These are phyloP conservation scores for Sphaerulina musiva DNA, from an alignment of 2,329 filamentous ascomycete genomes.

Conservation along the genomic window DNA sequence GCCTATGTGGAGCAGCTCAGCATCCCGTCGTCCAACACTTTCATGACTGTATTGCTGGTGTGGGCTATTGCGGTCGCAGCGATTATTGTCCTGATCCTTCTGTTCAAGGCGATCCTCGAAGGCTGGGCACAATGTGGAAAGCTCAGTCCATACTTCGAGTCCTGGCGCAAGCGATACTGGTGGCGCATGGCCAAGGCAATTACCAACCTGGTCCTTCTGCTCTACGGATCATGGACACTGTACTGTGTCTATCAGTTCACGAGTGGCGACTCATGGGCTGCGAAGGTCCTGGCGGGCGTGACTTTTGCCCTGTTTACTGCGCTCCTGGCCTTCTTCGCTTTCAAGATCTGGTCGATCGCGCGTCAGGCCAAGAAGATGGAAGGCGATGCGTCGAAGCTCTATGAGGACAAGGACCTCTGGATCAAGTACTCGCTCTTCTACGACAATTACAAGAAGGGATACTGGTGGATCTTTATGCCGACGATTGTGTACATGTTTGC, in stretches of 20 bases:
- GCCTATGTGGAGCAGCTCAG: slow-evolving; percentile 75
- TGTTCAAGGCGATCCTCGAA: slow-evolving; percentile 88
- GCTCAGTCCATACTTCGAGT: slow-evolving; percentile 70
- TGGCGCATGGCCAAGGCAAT: slow-evolving; percentile 81
- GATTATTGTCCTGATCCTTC: slow-evolving; percentile 77
- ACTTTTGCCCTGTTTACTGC: slow-evolving; percentile 75
- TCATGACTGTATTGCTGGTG: slow-evolving; percentile 88
- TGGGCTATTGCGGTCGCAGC: slow-evolving; percentile 80
- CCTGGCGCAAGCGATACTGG: slow-evolving; percentile 97
- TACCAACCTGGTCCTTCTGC: slow-evolving; percentile 78
- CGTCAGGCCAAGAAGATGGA: slow-evolving; percentile 65
- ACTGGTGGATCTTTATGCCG: slow-evolving; percentile 96
- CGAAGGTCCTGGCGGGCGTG: slow-evolving; percentile 72
- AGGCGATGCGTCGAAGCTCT: slow-evolving; percentile 66
- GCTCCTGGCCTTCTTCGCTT: slow-evolving; percentile 74
- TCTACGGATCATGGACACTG: slow-evolving; percentile 91
- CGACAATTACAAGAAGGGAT: slow-evolving; percentile 85
- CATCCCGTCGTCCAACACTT: slow-evolving; percentile 83
- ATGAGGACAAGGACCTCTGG: slow-evolving; percentile 86
- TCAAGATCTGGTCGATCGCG: slow-evolving; percentile 73
- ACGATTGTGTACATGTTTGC: slow-evolving; percentile 83
- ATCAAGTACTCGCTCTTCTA: slow-evolving; percentile 96
- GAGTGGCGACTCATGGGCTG: slow-evolving; percentile 87
- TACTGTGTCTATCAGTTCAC: slow-evolving; percentile 97
- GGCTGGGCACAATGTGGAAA: slow-evolving; percentile 82